phyloP scores from a whole-genome alignment of 129 eudicot species.

The Pittosporum tobira region DNA sequence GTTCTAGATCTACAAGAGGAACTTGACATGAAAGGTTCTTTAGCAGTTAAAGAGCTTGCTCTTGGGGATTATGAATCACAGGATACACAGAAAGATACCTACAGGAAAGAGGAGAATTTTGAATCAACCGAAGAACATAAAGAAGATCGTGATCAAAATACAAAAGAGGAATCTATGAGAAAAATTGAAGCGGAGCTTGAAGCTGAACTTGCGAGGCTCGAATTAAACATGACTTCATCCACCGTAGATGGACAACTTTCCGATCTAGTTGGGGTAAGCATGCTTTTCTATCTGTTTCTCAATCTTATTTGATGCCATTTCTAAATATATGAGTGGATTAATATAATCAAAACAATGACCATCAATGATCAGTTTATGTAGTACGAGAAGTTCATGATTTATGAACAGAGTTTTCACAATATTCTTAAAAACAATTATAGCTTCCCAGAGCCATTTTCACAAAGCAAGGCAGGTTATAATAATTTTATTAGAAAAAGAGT shows the following conservation, averaged over 20 bases:
- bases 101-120: constrained; percentile 18
- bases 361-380: neutral
- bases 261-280: constrained; percentile 47
- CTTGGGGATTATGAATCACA: constrained; percentile 34
- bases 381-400: neutral
- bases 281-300: neutral
- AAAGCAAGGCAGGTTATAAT: too few relatives aligned
- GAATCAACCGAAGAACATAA: constrained; percentile 3
- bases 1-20: constrained; percentile 87
- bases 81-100: constrained; percentile 22
- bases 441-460: too few relatives aligned
- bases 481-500: too few relatives aligned
- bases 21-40: constrained; percentile 73
- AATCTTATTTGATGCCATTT: neutral
- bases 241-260: constrained; percentile 40
- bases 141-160: constrained; percentile 18
- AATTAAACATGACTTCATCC: constrained; percentile 52
- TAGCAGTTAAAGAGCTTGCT: constrained; percentile 56
- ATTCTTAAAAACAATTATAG: too few relatives aligned
- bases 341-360: neutral
- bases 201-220: constrained; percentile 79
- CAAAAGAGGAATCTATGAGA: constrained; percentile 46
- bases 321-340: neutral
- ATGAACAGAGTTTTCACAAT: too few relatives aligned
- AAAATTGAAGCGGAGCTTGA: constrained; percentile 79